Percentiles rank a stretch among this genome's conserved stretches.
These are phyloP conservation scores for Exophiala spinifera DNA, from an alignment of 2,329 filamentous ascomycete genomes.

Conservation along the genomic window DNA sequence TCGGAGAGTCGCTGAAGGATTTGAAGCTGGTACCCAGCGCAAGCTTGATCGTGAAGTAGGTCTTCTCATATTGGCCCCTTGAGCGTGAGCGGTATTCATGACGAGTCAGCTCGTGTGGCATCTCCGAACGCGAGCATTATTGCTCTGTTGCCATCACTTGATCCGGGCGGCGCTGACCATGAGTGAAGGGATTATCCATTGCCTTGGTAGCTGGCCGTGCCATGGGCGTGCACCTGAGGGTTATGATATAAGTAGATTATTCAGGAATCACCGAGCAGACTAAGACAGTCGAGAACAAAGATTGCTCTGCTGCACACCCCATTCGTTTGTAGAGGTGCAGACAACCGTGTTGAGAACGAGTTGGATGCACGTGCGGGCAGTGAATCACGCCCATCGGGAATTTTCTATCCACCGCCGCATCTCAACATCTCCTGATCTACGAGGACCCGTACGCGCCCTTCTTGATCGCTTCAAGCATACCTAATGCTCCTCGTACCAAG, in stretches of 20 bases:
- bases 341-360: not conserved
- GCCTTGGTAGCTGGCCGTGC: conserved; percentile 20
- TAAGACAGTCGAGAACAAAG: not conserved
- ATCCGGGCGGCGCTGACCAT: conserved; percentile 21
- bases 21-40: conserved; percentile 86
- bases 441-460: not conserved
- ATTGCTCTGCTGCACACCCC: not conserved
- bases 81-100: conserved; percentile 3
- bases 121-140: not conserved
- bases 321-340: no score
- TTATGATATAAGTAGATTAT: no score
- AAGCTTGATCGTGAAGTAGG: conserved; percentile 69
- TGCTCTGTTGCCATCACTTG: not conserved
- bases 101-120: conserved; percentile 9
- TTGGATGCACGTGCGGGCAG: not conserved
- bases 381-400: not conserved
- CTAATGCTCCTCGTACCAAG: not conserved
- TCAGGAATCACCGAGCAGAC: no score
- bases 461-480: not conserved
- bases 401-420: conserved; percentile 1
- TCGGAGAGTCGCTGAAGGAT: conserved; percentile 89
- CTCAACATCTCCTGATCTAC: conserved; percentile 2
- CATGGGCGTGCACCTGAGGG: not conserved
- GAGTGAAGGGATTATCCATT: conserved; percentile 26
- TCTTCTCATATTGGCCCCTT: conserved; percentile 8